Conservation (phyloP, 441 rosid genomes). For the Bocquillonia castaneifolia region DNA sequence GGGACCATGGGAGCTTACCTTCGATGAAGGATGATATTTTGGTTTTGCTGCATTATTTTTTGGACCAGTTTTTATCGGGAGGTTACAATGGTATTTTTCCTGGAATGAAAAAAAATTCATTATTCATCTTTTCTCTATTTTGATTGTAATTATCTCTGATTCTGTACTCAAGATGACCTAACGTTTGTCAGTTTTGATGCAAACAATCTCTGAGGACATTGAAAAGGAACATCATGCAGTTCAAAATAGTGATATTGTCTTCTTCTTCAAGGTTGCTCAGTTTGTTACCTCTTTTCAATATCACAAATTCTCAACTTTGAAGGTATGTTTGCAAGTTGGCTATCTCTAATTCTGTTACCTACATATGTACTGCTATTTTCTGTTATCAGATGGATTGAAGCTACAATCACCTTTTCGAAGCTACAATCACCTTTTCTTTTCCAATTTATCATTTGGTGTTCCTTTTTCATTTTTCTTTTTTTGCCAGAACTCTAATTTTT, state of each 20-base stretch:
- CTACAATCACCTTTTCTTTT: no score
- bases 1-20: conserved; percentile 60
- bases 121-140: conserved; percentile 13
- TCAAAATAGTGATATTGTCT: conserved; percentile 70
- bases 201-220: conserved; percentile 75
- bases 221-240: conserved; percentile 82
- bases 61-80: conserved; percentile 76
- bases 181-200: conserved; percentile 66
- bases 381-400: neutral
- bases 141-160: conserved; percentile 6
- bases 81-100: conserved; percentile 74
- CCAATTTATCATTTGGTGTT: no score
- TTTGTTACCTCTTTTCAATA: conserved; percentile 75
- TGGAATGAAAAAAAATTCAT: conserved; percentile 12
- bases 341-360: conserved; percentile 10
- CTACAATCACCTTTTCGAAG: neutral
- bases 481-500: neutral
- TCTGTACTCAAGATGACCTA: conserved; percentile 24
- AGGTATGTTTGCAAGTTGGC: conserved; percentile 45
- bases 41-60: conserved; percentile 70
- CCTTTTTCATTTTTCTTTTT: neutral
- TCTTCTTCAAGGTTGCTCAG: conserved; percentile 81
- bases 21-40: conserved; percentile 48
- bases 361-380: neutral
- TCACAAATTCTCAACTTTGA: conserved; percentile 52